Conservation (phyloP, 116 monocot species). For the Zostera marina region DNA sequence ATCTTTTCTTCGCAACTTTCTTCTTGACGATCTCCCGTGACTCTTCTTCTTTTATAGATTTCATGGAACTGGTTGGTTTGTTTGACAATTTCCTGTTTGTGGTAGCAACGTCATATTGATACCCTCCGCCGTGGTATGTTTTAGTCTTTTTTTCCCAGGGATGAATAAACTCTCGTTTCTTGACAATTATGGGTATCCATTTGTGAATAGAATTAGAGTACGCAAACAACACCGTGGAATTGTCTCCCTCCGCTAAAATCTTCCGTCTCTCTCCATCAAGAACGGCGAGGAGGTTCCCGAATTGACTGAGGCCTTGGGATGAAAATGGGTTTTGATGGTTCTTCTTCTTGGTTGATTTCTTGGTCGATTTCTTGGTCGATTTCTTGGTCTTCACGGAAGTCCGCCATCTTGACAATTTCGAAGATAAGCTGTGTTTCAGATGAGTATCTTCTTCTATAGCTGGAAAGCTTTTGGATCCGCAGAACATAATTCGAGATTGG, state of each 20-base stretch:
- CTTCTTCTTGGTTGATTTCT: conserved; percentile 8
- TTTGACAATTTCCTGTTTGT: neutral
- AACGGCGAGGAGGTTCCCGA: conserved; percentile 37
- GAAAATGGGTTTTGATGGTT: conserved; percentile 44
- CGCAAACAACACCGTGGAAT: conserved; percentile 30
- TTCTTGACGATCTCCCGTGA: neutral
- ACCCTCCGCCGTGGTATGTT: neutral
- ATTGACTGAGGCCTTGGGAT: conserved; percentile 55
- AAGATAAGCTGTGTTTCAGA: neutral
- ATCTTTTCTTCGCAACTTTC: neutral
- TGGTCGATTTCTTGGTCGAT: no score
- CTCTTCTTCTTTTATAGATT: no score
- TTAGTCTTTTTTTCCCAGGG: neutral
- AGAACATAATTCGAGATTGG: conserved; percentile 14
- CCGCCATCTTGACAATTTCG: conserved; percentile 2
- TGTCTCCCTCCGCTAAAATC: conserved; percentile 20
- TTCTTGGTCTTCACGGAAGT: conserved; percentile 1
- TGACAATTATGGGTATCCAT: conserved; percentile 56
- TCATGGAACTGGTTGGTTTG: no score
- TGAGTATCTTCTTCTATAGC: conserved; percentile 14
- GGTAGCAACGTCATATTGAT: no score
- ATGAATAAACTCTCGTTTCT: neutral
- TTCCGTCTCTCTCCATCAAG: conserved; percentile 42
- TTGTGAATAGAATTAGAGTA: conserved; percentile 21
- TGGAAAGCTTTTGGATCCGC: conserved; percentile 28